These are phyloP conservation scores for Raffaelea deltoideospora DNA, from an alignment of 2,329 filamentous ascomycete species.

Conservation along the genomic window DNA sequence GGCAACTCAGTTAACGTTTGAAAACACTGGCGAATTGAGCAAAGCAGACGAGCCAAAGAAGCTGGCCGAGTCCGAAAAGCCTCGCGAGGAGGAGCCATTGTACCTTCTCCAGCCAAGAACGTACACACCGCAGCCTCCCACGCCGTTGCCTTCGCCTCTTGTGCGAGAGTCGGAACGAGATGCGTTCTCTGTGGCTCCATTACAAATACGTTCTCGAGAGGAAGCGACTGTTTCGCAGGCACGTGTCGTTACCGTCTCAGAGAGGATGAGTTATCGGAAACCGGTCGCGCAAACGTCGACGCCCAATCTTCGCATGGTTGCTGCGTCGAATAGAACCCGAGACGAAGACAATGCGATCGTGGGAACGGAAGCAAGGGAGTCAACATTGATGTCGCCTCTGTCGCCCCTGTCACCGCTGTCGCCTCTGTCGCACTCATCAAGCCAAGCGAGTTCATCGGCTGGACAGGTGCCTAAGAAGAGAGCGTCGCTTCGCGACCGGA, in stretches of 20 bases:
- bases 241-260: not conserved
- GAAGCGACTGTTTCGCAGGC: not conserved
- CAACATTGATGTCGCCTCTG: no score
- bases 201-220: not conserved
- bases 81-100: constrained; percentile 22
- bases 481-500: constrained; percentile 35
- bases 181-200: not conserved
- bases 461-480: constrained; percentile 11
- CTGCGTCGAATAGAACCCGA: no score
- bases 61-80: not conserved
- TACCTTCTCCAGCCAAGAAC: constrained; percentile 42
- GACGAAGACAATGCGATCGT: no score
- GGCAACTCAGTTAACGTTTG: no score
- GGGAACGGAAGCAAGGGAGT: no score
- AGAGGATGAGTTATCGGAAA: not conserved
- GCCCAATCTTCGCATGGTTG: no score
- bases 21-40: no score
- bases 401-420: no score
- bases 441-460: constrained; percentile 1
- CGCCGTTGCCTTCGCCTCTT: constrained; percentile 32
- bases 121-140: constrained; percentile 36
- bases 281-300: no score
- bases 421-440: not conserved
- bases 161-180: constrained; percentile 13
- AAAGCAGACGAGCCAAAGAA: not conserved